Evolutionary conservation across 108 stramenopile genomes (phyloP), one percentile per base, ranked within the genome.

Genomic region (Nannochloropsis gaditana): DNA sequence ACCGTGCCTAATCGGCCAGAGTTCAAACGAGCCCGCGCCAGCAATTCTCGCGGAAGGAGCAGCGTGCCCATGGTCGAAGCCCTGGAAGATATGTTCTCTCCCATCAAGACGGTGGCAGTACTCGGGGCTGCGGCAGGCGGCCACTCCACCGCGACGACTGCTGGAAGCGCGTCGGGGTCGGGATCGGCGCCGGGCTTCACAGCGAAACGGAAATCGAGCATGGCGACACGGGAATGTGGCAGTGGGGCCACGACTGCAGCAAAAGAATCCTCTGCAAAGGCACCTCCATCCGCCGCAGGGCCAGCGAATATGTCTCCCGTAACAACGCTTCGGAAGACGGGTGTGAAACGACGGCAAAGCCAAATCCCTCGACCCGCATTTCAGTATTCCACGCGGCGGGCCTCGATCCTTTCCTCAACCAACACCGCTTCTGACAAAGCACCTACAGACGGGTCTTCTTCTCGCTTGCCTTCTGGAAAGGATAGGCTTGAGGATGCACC

Each of bases 361-460:
- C 59, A 73, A 6, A 73, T 73, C 59, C 59, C 59, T n/a, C 59
- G 59, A n/a, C 59, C 59, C n/a, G 59, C 59, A n/a, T 73, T n/a
- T n/a, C 59, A 73, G 4, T 73, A 73, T n/a, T 73, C 59, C 59
- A 73, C 59, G 15, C 59, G 59, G 59, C 59, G 59, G n/a, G 59
- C 5, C 15, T 73, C 59, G 19, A 73, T 73, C 8, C 4, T 73
- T n/a, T 73, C 59, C 8, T 15, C 59, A 15, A n/a, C 19, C 59
- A 73, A 73, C 10, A 50, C 47, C 59, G 31, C 31, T 31, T 31
- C 31, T 31, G 31, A 31, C 31, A 31, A 31, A 31, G 31, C 31
- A 31, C 0, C 31, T 31, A 31, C 31, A 31, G 31, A 31, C 31
- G 31, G 31, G 31, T 31, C 31, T 31, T 31, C 31, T 31, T 31